Evolutionary conservation across 352 stramenopile genomes (phyloP).

Genomic region (Pythium brassicae): DNA sequence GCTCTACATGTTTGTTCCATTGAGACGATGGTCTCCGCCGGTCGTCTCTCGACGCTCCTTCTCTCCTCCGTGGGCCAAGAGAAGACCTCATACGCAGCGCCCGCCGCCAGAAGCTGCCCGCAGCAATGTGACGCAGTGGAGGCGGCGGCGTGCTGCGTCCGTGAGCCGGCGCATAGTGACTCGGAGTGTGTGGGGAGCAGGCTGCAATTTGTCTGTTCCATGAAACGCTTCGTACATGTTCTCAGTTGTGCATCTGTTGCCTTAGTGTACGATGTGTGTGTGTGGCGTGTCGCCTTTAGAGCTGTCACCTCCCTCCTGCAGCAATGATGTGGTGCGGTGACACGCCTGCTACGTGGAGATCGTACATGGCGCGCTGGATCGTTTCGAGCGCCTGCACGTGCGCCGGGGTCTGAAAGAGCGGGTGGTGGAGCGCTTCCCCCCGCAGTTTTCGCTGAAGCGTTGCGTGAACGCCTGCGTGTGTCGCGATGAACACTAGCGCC

Average conservation of each 20-base stretch:
- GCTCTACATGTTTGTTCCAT: background rate
- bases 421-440: slow-evolving; percentile 9
- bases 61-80: slow-evolving; percentile 13
- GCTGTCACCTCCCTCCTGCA: background rate
- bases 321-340: slow-evolving; percentile 25
- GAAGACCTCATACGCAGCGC: slow-evolving; percentile 8
- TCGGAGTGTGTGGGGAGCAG: slow-evolving; percentile 74
- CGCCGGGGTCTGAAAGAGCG: slow-evolving; percentile 32
- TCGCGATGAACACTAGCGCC: slow-evolving; percentile 29
- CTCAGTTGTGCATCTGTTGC: background rate
- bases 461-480: slow-evolving; percentile 12
- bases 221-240: slow-evolving; percentile 67
- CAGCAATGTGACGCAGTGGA: slow-evolving; percentile 34
- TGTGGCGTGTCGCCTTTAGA: background rate
- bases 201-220: slow-evolving; percentile 69
- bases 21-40: background rate
- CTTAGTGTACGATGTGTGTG: background rate
- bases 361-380: slow-evolving; percentile 35
- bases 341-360: slow-evolving; percentile 18
- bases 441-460: slow-evolving; percentile 21
- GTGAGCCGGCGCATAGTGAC: slow-evolving; percentile 43
- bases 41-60: slow-evolving; percentile 12
- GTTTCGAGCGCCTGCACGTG: slow-evolving; percentile 35
- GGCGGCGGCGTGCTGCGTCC: slow-evolving; percentile 9
- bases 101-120: slow-evolving; percentile 17